Evolutionary conservation across 2,329 filamentous ascomycete species (phyloP), one percentile per base, ranked within the genome.

Genomic region (Rasamsonia emersonii): DNA sequence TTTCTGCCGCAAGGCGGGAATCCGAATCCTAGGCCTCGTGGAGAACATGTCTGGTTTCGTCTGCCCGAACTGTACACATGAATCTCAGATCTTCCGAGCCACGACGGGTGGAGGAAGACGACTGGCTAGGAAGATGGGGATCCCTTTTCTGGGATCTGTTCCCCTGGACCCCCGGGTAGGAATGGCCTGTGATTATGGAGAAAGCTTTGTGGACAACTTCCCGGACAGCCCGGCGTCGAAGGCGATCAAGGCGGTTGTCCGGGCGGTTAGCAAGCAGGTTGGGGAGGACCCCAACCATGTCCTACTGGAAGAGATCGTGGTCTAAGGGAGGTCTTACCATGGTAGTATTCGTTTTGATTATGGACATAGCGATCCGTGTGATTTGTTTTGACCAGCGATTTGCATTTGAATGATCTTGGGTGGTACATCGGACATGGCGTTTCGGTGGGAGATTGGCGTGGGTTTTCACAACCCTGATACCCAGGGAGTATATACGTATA

Each of bases 41-140:
- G 91, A 98, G 67, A 98, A 98, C 54, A 98, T 98, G 91, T 85
- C 80, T 37, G 86, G 86, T 3, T 98, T 96, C 48, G 88, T 98
- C 32, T 98, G 91, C 53, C 88, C 88, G 7, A 89, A 84, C 35
- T 98, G 91, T 61, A 83, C 77, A 33, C 78, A 86, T 34, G 68
- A 76, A 48, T 73, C 68, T 49, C 77, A 93, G 56, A 94, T 98
- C 30, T 98, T 98, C 66, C 73, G 77, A 46, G 79, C 91, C 8
- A 93, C 84, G 7, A 98, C 91, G 1, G 91, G 91, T 6, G 91
- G 93, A 13, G 91, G 84, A 2, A 70, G 71, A 35, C 77, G 74
- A 24, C 59, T 98, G 43, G 89, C 91, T 2, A 70, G 81, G 54
- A 89, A 96, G 58, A 86, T 89, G 71, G 75, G 73, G 2, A 82